These are phyloP conservation scores for Pyrenula massariospora DNA, from an alignment of 495 filamentous ascomycete genomes.

Conservation along the genomic window DNA sequence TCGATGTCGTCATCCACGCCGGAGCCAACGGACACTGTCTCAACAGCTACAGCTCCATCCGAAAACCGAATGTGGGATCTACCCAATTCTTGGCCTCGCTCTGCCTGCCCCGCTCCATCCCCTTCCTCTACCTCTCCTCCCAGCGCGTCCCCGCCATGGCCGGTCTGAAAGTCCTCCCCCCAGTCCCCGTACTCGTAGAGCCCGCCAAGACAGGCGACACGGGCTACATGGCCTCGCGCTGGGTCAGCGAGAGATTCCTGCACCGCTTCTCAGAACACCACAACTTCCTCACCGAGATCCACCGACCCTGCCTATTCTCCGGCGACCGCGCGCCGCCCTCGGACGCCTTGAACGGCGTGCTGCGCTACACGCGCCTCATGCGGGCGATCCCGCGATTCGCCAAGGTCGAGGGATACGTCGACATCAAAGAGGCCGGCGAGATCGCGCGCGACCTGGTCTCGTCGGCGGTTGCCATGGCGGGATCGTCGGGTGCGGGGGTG, in stretches of 20 bases:
- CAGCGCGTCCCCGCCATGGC: not conserved
- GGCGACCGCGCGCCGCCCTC: not conserved
- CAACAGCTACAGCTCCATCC: conserved; percentile 1
- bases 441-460: not conserved
- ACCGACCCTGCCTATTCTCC: not conserved
- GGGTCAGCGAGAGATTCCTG: not conserved
- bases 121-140: conserved; percentile 1
- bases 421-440: not conserved
- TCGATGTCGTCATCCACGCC: conserved; percentile 1
- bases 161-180: not conserved
- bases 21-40: not conserved
- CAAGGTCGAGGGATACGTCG: not conserved
- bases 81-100: not conserved
- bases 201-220: not conserved
- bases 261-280: not conserved
- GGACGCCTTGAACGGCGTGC: not conserved
- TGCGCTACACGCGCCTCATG: not conserved
- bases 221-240: not conserved
- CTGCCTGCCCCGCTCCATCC: not conserved
- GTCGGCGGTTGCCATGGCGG: not conserved
- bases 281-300: not conserved
- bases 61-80: not conserved
- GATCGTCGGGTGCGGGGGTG: not conserved
- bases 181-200: not conserved
- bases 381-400: not conserved